Conservation (phyloP, 345 rosid genomes). For the Punica granatum region DNA sequence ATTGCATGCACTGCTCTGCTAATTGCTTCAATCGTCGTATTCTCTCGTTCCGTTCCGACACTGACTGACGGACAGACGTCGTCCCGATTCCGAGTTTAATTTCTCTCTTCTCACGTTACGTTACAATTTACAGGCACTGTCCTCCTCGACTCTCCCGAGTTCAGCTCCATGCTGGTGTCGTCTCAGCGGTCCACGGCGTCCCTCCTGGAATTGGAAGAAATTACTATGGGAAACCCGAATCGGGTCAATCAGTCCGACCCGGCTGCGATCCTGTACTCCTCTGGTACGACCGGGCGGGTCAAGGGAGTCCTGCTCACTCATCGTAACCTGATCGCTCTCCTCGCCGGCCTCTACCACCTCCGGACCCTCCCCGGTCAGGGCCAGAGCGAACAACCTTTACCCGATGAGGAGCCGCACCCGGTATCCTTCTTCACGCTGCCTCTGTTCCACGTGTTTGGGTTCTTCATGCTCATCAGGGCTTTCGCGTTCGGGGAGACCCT, state of each 20-base stretch:
- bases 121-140: slow-evolving; percentile 21
- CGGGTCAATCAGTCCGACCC: slow-evolving; percentile 47
- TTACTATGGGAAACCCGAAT: background rate
- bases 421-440: slow-evolving; percentile 45
- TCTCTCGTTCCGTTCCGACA: too few relatives aligned
- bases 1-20: too few relatives aligned
- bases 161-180: slow-evolving; percentile 34
- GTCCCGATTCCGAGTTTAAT: too few relatives aligned
- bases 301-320: slow-evolving; percentile 68
- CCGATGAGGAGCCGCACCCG: slow-evolving; percentile 29
- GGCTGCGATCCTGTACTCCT: slow-evolving; percentile 69
- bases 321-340: slow-evolving; percentile 58
- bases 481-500: slow-evolving; percentile 32
- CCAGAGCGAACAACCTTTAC: slow-evolving; percentile 1
- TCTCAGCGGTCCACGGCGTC: background rate
- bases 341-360: slow-evolving; percentile 35
- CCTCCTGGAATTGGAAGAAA: background rate
- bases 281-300: slow-evolving; percentile 74
- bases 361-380: background rate
- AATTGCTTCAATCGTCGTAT: too few relatives aligned
- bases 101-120: too few relatives aligned
- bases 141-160: slow-evolving; percentile 71
- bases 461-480: slow-evolving; percentile 26
- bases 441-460: slow-evolving; percentile 41
- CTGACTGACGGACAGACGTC: too few relatives aligned